phyloP scores from a whole-genome alignment of 371 early-diverging fungal genomes.

The Mucor sp. region DNA sequence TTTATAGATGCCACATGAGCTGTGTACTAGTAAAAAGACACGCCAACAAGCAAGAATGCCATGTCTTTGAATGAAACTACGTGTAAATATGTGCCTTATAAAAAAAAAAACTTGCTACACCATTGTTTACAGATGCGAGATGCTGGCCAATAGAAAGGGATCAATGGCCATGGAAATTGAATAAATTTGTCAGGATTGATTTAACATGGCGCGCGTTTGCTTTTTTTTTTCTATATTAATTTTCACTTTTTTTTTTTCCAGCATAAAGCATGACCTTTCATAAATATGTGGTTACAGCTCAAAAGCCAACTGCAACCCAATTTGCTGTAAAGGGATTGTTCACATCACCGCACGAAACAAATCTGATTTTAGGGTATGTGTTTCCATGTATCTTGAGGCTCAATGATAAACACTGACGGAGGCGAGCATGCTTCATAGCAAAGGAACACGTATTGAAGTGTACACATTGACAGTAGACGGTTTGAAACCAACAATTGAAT shows the following conservation, averaged over 20 bases:
- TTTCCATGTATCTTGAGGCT: not conserved
- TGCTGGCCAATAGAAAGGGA: not conserved
- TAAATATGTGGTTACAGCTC: conserved; percentile 58
- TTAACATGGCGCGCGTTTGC: not conserved
- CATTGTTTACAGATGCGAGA: not conserved
- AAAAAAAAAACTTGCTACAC: not conserved
- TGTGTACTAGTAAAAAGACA: not conserved
- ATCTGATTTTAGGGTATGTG: conserved; percentile 71
- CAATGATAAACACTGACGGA: not conserved
- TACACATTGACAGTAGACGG: conserved; percentile 61
- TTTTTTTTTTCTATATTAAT: not conserved
- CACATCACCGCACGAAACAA: conserved; percentile 64
- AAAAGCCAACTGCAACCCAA: conserved; percentile 53
- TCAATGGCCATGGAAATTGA: not conserved
- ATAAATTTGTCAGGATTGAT: not conserved
- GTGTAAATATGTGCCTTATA: not conserved
- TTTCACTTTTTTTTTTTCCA: not conserved
- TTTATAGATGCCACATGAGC: not conserved
- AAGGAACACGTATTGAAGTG: conserved; percentile 76
- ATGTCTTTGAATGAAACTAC: not conserved
- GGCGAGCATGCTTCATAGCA: conserved; percentile 43
- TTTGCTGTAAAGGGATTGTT: conserved; percentile 67
- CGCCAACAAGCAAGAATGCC: not conserved
- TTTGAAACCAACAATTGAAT: conserved; percentile 67
- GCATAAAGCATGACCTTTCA: conserved; percentile 38